Percentiles rank a stretch among this genome's conserved stretches.
Evolutionary conservation across 2,329 filamentous ascomycete species (phyloP).

Genomic region (Nectriaceae sp.): DNA sequence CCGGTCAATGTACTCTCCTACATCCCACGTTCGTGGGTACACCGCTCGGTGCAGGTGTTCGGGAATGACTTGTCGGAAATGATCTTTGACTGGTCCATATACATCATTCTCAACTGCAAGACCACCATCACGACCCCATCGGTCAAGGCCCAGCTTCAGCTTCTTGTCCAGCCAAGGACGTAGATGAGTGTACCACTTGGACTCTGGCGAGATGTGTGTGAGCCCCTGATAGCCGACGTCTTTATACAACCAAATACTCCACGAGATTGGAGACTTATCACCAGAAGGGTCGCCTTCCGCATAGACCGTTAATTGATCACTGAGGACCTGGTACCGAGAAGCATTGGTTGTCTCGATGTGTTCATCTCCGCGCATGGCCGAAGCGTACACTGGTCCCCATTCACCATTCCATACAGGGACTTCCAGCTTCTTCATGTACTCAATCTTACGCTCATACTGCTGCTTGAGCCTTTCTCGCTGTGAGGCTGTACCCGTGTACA

Average conservation of each 20-base stretch:
- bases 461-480: background rate
- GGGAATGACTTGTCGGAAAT: background rate
- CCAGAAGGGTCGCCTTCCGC: constrained; percentile 4
- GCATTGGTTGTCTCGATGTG: background rate
- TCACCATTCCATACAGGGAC: constrained; percentile 1
- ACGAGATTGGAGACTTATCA: constrained; percentile 39
- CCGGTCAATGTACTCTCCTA: constrained; percentile 50
- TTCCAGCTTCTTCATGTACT: background rate
- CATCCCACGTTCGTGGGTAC: constrained; percentile 51
- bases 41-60: background rate
- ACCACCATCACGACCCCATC: background rate
- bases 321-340: background rate
- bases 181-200: background rate
- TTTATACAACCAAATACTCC: constrained; percentile 61
- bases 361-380: background rate
- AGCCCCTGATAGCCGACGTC: constrained; percentile 56
- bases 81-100: background rate
- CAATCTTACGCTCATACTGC: constrained; percentile 1
- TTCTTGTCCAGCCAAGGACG: constrained; percentile 1
- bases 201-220: constrained; percentile 29
- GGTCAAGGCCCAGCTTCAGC: background rate
- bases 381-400: constrained; percentile 1
- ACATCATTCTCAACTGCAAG: background rate
- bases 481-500: background rate
- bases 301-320: constrained; percentile 38